These are phyloP conservation scores for Conticribra guillardii DNA, from an alignment of 108 stramenopile genomes.

Conservation along the genomic window DNA sequence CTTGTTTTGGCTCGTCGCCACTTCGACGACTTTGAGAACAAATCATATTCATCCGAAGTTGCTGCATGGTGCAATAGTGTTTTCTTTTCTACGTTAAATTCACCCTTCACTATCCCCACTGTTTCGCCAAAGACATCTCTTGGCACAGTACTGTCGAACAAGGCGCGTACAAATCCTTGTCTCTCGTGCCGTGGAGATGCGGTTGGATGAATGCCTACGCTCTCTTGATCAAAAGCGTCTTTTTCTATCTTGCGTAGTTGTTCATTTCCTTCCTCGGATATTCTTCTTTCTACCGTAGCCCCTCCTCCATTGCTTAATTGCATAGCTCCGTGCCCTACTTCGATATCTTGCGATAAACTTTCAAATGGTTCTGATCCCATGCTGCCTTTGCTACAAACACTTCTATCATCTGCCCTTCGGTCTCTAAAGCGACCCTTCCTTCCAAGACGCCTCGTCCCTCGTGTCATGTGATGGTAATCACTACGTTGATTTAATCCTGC, in stretches of 20 bases:
- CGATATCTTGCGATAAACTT: slow-evolving; percentile 24
- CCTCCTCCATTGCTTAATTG: slow-evolving; percentile 1
- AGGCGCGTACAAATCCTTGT: slow-evolving; percentile 77
- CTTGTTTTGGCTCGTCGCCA: too few relatives aligned
- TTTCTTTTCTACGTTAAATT: slow-evolving; percentile 83
- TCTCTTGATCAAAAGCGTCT: slow-evolving; percentile 30
- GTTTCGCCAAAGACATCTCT: slow-evolving; percentile 83
- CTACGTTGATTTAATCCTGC: slow-evolving; percentile 49
- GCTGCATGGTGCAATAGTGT: slow-evolving; percentile 86
- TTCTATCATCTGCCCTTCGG: slow-evolving; percentile 55
- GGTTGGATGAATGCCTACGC: not conserved
- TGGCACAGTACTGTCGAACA: slow-evolving; percentile 83
- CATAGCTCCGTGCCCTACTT: slow-evolving; percentile 15
- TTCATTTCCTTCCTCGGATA: slow-evolving; percentile 38
- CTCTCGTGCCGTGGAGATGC: slow-evolving; percentile 26
- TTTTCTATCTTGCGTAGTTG: slow-evolving; percentile 41
- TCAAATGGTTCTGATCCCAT: slow-evolving; percentile 30
- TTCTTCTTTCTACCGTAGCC: slow-evolving; percentile 34
- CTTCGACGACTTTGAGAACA: slow-evolving; percentile 61
- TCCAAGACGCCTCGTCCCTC: slow-evolving; percentile 44
- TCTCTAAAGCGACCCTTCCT: slow-evolving; percentile 33
- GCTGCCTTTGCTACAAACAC: slow-evolving; percentile 55
- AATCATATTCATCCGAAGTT: slow-evolving; percentile 86
- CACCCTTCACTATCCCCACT: slow-evolving; percentile 85
- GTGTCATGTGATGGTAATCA: slow-evolving; percentile 16